Evolutionary conservation across 106 monocot genomes (phyloP).

Genomic region (Hemerocallis citrina): DNA sequence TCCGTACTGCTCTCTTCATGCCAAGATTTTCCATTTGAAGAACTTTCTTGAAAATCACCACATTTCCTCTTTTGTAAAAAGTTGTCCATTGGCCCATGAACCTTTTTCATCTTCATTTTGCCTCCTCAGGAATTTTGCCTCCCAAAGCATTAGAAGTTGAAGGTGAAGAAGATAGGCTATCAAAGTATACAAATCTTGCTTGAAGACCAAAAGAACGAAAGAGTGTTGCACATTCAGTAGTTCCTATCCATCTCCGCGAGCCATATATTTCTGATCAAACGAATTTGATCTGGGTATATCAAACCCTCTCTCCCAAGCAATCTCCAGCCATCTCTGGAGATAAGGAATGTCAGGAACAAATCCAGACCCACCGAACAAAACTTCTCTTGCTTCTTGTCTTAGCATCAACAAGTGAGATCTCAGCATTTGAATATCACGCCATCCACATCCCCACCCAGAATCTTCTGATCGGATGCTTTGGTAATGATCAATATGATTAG

Average conservation of each 20-base stretch:
- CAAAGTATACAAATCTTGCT: constrained; percentile 89
- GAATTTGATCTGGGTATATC: constrained; percentile 48
- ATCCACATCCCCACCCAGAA: constrained; percentile 94
- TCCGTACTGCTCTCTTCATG: not conserved
- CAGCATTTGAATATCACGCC: constrained; percentile 97
- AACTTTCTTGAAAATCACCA: constrained; percentile 7
- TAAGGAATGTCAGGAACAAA: constrained; percentile 92
- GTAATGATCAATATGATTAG: constrained; percentile 75
- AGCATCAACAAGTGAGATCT: constrained; percentile 72
- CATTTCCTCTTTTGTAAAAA: constrained; percentile 24
- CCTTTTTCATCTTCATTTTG: constrained; percentile 18
- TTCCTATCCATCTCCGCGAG: constrained; percentile 80
- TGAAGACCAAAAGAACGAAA: constrained; percentile 82
- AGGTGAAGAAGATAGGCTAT: constrained; percentile 32
- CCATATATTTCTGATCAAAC: constrained; percentile 62
- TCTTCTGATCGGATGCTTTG: constrained; percentile 64
- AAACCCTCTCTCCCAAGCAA: constrained; percentile 88
- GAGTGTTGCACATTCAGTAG: constrained; percentile 92
- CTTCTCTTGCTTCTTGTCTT: constrained; percentile 60
- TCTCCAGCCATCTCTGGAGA: constrained; percentile 93
- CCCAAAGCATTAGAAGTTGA: constrained; percentile 1
- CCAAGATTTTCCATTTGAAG: not conserved
- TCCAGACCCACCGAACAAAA: constrained; percentile 75
- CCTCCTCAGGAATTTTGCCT: constrained; percentile 4
- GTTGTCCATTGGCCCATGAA: constrained; percentile 85